Evolutionary conservation across 192 early-diverging fungal genomes (phyloP), one percentile per base, ranked within the genome.

Genomic region (Geranomyces michiganensis): DNA sequence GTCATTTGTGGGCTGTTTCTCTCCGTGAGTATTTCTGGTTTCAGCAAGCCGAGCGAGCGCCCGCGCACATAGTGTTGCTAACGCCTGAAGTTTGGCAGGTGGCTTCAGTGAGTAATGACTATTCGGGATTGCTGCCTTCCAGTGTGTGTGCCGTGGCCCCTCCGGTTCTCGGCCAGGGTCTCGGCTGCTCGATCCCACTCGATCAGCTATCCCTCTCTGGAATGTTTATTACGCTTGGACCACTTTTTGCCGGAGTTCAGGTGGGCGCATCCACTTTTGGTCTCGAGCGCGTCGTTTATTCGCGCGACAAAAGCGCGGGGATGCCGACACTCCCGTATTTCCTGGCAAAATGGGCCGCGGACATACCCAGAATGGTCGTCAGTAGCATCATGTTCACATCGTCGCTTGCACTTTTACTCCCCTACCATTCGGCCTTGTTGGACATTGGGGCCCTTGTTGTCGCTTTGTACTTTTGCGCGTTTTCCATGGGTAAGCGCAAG

Each of bases 281-380:
- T 10, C 77, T 79, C 29, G 88, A 90, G 72, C 79, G 82, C 60
- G 74, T 88, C 17, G 88, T 90, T 10, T 90, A 79, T 48, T 90
- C 88, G 88, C 81, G 88, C 27, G 88, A 90, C 31, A 79, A 80
- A 36, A 74, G 86, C 3, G 73, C 82, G 13, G 88, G 88, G 47
- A 82, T 89, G 79, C 62, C 76, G 31, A 78, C 85, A 0, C 43
- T 89, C 24, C 87, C 88, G 9, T 90, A 90, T 58, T 90, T 78
- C 49, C 29, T 90, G 13, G 88, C 84, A 45, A 90, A 90, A 68
- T 75, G 81, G 36, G 65, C 86, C 45, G 85, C 81, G 1, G 88
- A 90, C 43, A 73, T 90, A 62, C 88, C 88, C 7, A 51, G 88
- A 10, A 85, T 90, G 22, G n/a, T 88, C n/a, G 41, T 90, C 8